Conservation (phyloP, 2,329 filamentous ascomycete species). For the Colletotrichum abscissum region DNA sequence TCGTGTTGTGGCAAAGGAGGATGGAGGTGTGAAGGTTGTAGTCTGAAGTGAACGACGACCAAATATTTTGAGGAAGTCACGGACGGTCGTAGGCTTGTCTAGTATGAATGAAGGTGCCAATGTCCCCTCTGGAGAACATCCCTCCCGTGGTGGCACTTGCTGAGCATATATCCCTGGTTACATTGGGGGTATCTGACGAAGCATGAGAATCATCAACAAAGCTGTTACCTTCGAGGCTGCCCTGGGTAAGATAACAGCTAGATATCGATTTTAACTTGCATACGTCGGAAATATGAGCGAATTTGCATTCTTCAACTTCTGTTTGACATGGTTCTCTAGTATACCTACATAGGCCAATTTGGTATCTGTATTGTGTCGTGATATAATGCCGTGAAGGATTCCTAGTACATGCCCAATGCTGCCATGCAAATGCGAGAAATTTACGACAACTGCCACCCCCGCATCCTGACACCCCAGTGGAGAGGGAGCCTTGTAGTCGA, state of each 20-base stretch:
- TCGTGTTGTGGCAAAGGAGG: not conserved
- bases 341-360: slow-evolving; percentile 27
- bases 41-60: not conserved
- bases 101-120: not conserved
- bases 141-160: too few species aligned
- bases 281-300: not conserved
- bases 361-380: slow-evolving; percentile 32
- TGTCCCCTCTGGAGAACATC: not conserved
- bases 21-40: not conserved
- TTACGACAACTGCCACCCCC: not conserved
- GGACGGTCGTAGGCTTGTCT: not conserved
- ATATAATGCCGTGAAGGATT: slow-evolving; percentile 12
- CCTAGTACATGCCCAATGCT: slow-evolving; percentile 21
- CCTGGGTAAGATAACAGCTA: too few species aligned
- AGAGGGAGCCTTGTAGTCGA: not conserved
- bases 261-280: too few species aligned
- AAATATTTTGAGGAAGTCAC: not conserved
- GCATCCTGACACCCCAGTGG: not conserved
- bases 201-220: not conserved
- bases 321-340: slow-evolving; percentile 15
- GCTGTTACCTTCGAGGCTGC: not conserved
- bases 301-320: not conserved
- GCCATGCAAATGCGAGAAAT: slow-evolving; percentile 22
- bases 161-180: too few species aligned
- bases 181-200: too few species aligned